Conservation (phyloP, 495 filamentous ascomycete genomes). For the Terfezia claveryi region DNA sequence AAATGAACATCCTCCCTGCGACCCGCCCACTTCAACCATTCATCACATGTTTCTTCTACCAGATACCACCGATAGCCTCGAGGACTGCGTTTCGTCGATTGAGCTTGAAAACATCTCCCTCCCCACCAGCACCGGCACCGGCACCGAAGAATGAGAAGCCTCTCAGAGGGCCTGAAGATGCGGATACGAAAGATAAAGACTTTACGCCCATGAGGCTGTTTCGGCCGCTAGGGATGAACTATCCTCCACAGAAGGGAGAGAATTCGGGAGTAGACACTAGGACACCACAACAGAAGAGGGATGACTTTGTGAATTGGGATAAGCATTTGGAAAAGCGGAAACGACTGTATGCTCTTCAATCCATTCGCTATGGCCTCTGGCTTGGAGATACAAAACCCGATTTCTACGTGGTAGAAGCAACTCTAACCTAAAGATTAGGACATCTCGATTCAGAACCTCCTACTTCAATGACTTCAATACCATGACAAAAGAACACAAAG, state of each 20-base stretch:
- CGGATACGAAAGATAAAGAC: background rate
- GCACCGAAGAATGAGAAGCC: background rate
- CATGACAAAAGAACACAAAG: conserved; percentile 47
- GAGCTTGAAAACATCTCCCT: background rate
- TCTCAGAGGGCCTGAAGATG: too few species aligned
- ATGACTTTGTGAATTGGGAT: conserved; percentile 68
- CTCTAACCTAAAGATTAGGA: too few species aligned
- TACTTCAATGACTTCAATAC: conserved; percentile 89
- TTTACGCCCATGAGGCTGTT: conserved; percentile 24
- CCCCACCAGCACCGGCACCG: background rate
- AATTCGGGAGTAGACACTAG: conserved; percentile 58
- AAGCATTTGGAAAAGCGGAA: conserved; percentile 53
- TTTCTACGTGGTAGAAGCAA: too few species aligned
- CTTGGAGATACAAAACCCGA: too few species aligned
- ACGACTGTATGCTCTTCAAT: conserved; percentile 34
- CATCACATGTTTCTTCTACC: background rate
- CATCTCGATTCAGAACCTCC: conserved; percentile 36
- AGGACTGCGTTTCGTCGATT: background rate
- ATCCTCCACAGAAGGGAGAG: conserved; percentile 51
- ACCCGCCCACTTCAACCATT: background rate
- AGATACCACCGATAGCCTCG: background rate
- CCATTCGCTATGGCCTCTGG: too few species aligned
- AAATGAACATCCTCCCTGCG: background rate
- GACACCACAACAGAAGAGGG: conserved; percentile 41
- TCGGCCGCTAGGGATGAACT: conserved; percentile 56